phyloP scores from a whole-genome alignment of 352 stramenopile genomes.

The Globisporangium rhizosaccharum region DNA sequence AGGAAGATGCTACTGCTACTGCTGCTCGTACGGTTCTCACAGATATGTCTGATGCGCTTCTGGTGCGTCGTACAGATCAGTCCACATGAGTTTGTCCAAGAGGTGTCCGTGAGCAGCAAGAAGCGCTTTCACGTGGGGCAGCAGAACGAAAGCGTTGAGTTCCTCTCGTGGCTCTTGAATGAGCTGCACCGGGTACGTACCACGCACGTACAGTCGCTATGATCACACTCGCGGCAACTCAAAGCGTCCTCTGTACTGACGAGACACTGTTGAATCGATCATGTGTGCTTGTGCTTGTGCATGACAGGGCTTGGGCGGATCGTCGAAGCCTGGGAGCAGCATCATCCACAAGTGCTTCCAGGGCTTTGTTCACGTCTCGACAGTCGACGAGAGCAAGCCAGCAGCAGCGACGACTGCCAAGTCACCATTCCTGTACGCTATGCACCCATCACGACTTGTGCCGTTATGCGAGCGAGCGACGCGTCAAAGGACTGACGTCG shows the following conservation, averaged over 20 bases:
- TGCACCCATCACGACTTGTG: background rate
- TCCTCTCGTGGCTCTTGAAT: constrained; percentile 96
- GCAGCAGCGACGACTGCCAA: constrained; percentile 29
- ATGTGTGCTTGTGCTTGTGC: background rate
- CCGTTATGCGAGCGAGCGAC: background rate
- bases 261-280: background rate
- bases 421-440: constrained; percentile 65
- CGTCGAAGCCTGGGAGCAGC: constrained; percentile 79
- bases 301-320: constrained; percentile 70
- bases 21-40: background rate
- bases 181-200: constrained; percentile 84
- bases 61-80: constrained; percentile 50
- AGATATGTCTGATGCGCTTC: background rate
- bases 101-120: constrained; percentile 93
- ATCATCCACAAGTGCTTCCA: constrained; percentile 97
- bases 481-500: background rate
- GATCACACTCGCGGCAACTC: background rate
- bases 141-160: constrained; percentile 94
- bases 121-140: constrained; percentile 95
- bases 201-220: background rate
- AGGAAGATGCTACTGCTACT: background rate
- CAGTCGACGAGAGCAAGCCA: constrained; percentile 51
- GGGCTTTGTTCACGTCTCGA: constrained; percentile 92
- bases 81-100: constrained; percentile 96
- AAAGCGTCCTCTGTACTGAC: background rate